These are phyloP conservation scores for Inonotus obliquus DNA, from an alignment of 1,284 basidiomycete species.

Conservation along the genomic window DNA sequence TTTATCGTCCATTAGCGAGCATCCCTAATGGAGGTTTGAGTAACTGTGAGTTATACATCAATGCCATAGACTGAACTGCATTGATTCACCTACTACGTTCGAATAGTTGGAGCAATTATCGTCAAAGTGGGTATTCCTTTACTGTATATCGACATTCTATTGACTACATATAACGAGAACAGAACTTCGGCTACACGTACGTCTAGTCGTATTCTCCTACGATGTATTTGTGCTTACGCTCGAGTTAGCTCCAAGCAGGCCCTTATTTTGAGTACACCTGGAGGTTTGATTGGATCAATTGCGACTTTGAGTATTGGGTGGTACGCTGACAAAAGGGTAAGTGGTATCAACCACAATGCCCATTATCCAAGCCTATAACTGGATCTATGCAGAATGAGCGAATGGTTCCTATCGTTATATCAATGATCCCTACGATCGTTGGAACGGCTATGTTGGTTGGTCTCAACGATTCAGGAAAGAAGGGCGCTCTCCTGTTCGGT, in stretches of 20 bases:
- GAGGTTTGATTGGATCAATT: constrained; percentile 45
- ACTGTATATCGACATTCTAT: not conserved
- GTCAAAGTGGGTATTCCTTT: constrained; percentile 18
- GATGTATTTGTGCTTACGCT: not conserved
- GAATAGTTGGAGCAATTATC: constrained; percentile 51
- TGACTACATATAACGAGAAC: constrained; percentile 33
- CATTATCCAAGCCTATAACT: not conserved
- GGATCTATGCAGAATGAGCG: constrained; percentile 43
- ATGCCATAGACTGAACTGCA: not conserved
- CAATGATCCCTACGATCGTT: constrained; percentile 57
- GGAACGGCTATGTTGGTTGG: constrained; percentile 58
- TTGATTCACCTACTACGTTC: not conserved
- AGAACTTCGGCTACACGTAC: constrained; percentile 62
- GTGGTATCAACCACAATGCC: not conserved
- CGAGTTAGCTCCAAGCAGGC: constrained; percentile 50
- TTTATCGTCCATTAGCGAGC: constrained; percentile 37
- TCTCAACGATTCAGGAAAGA: constrained; percentile 43
- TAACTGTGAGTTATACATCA: constrained; percentile 44
- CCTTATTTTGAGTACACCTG: constrained; percentile 56
- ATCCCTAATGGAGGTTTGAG: constrained; percentile 63
- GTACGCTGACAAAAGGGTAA: constrained; percentile 59
- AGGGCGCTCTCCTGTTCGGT: constrained; percentile 56
- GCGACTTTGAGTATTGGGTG: constrained; percentile 54
- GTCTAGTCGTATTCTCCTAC: constrained; percentile 21
- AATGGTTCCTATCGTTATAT: constrained; percentile 60